These are phyloP conservation scores for Capsicum pubescens DNA, from an alignment of 257 asterid species.

Conservation along the genomic window DNA sequence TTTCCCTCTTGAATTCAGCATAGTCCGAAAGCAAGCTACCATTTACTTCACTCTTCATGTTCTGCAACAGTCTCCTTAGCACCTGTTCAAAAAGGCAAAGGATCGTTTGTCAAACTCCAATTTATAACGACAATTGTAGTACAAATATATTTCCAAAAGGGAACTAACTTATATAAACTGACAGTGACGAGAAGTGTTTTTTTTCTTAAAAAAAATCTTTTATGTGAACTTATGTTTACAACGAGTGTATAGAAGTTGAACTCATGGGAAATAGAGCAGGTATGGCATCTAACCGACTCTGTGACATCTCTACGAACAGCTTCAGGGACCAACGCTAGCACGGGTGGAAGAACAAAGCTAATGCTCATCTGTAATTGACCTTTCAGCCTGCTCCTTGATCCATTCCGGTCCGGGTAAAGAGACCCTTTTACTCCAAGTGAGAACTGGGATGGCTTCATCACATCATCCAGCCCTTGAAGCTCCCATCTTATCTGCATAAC, in stretches of 20 bases:
- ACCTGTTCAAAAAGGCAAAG: slow-evolving; percentile 49
- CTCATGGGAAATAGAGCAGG: not conserved
- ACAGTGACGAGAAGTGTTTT: no score
- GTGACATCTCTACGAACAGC: slow-evolving; percentile 80
- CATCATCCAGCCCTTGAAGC: slow-evolving; percentile 85
- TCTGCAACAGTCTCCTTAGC: slow-evolving; percentile 70
- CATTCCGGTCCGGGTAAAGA: slow-evolving; percentile 75
- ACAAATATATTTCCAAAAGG: not conserved
- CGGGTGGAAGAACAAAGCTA: slow-evolving; percentile 79
- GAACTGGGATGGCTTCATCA: slow-evolving; percentile 81
- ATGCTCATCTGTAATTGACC: slow-evolving; percentile 83
- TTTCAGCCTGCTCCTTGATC: slow-evolving; percentile 65
- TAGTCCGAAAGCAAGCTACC: slow-evolving; percentile 86
- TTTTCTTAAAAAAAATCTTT: not conserved
- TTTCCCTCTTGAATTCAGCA: slow-evolving; percentile 70
- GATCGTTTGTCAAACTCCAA: not conserved
- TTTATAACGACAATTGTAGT: not conserved
- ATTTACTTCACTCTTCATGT: slow-evolving; percentile 85
- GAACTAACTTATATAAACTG: not conserved
- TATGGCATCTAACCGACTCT: slow-evolving; percentile 64
- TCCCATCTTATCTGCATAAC: slow-evolving; percentile 82
- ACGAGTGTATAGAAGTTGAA: not conserved
- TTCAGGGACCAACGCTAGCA: slow-evolving; percentile 81
- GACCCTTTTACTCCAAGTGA: slow-evolving; percentile 76
- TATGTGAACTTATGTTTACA: not conserved